Percentiles rank a stretch among this genome's conserved stretches.
Conservation (phyloP, 306 rosid genomes). For the Vigna unguiculata region DNA sequence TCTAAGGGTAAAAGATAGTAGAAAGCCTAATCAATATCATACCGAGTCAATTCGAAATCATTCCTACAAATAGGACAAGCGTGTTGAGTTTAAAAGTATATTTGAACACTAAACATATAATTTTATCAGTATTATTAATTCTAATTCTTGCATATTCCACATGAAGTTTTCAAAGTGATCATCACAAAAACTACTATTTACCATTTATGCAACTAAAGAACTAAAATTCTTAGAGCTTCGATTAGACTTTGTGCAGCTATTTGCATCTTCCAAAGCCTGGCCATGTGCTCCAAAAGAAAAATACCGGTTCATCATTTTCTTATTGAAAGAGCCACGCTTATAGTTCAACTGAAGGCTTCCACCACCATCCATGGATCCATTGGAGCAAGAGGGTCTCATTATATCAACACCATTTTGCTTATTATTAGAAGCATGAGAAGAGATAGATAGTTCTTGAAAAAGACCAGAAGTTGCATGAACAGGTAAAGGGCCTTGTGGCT, state of each 20-base stretch:
- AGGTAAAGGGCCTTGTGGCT: slow-evolving; percentile 51
- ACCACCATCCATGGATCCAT: slow-evolving; percentile 29
- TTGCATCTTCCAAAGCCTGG: slow-evolving; percentile 56
- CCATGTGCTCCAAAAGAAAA: slow-evolving; percentile 85
- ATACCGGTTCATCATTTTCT: slow-evolving; percentile 74
- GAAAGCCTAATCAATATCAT: too few relatives aligned
- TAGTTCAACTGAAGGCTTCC: slow-evolving; percentile 43
- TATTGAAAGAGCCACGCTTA: slow-evolving; percentile 54
- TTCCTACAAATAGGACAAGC: neutral
- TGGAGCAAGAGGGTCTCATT: slow-evolving; percentile 56
- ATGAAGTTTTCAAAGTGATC: slow-evolving; percentile 2
- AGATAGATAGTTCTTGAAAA: slow-evolving; percentile 43
- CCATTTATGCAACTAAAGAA: slow-evolving; percentile 62
- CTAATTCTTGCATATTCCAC: slow-evolving; percentile 27
- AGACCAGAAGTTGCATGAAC: slow-evolving; percentile 48
- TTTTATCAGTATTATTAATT: neutral
- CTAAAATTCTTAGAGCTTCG: slow-evolving; percentile 48
- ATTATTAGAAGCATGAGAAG: slow-evolving; percentile 54
- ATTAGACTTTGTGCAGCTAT: slow-evolving; percentile 51
- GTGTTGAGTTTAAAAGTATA: neutral
- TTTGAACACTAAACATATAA: neutral
- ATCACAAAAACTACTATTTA: slow-evolving; percentile 5
- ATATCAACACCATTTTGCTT: slow-evolving; percentile 50
- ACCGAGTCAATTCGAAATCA: too few relatives aligned
- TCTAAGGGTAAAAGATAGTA: too few relatives aligned